phyloP scores from a whole-genome alignment of 495 filamentous ascomycete species.

The Cercophora samala region DNA sequence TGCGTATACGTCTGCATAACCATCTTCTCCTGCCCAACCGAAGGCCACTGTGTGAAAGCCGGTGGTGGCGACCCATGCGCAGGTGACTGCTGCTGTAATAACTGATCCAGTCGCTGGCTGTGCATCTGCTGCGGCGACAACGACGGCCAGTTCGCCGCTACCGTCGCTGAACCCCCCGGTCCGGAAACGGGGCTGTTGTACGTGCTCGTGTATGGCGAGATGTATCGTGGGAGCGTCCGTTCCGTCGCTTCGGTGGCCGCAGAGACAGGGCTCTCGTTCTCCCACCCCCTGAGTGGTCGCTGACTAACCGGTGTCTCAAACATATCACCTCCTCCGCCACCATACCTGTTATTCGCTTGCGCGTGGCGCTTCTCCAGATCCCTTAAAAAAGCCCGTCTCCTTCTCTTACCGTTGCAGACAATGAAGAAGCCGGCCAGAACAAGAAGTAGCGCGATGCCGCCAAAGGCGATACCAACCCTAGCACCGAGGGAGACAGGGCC shows the following conservation, averaged over 20 bases:
- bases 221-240: constrained; percentile 43
- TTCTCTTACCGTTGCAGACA: constrained; percentile 48
- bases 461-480: constrained; percentile 52
- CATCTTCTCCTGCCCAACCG: constrained; percentile 28
- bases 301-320: constrained; percentile 50
- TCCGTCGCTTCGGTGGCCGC: constrained; percentile 32
- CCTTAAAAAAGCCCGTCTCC: constrained; percentile 43
- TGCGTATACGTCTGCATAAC: constrained; percentile 29
- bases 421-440: constrained; percentile 43
- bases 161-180: constrained; percentile 30
- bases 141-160: constrained; percentile 28
- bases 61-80: constrained; percentile 26
- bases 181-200: constrained; percentile 47
- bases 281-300: constrained; percentile 45
- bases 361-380: constrained; percentile 35
- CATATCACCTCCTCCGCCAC: constrained; percentile 34
- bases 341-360: constrained; percentile 30
- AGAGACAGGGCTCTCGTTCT: constrained; percentile 44
- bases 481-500: constrained; percentile 48
- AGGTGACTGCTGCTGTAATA: constrained; percentile 22
- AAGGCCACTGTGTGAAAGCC: constrained; percentile 34
- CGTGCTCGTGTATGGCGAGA: constrained; percentile 46
- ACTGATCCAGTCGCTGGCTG: constrained; percentile 24
- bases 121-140: constrained; percentile 14
- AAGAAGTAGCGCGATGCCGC: constrained; percentile 44